phyloP scores from a whole-genome alignment of 1,139 yeast genomes.

The Magnusiomyces sp. region DNA sequence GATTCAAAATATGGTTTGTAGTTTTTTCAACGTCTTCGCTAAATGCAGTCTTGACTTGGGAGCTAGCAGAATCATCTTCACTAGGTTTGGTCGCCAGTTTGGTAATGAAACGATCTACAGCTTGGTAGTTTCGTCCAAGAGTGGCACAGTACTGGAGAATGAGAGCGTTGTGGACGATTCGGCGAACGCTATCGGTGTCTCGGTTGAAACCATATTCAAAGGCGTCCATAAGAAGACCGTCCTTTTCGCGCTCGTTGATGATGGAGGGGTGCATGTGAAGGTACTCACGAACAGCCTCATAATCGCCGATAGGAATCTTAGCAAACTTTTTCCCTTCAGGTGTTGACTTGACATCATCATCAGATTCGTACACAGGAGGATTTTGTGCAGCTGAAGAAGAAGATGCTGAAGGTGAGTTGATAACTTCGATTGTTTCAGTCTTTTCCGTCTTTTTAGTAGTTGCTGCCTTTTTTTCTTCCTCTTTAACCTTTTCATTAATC shows the following conservation, averaged over 20 bases:
- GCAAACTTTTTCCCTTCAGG: slow-evolving; percentile 65
- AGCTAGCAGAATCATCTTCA: too few relatives aligned
- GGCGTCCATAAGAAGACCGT: slow-evolving; percentile 86
- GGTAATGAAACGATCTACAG: slow-evolving; percentile 56
- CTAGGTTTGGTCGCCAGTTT: slow-evolving; percentile 28
- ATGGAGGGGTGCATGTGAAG: slow-evolving; percentile 57
- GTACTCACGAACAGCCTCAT: slow-evolving; percentile 43
- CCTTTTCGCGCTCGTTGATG: slow-evolving; percentile 77
- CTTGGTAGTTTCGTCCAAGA: slow-evolving; percentile 51
- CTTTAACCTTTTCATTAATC: slow-evolving; percentile 47
- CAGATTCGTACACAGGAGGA: slow-evolving; percentile 14
- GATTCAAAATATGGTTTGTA: slow-evolving; percentile 56
- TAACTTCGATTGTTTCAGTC: slow-evolving; percentile 32
- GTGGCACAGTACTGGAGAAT: slow-evolving; percentile 70
- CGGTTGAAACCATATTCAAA: slow-evolving; percentile 72
- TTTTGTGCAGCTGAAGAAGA: slow-evolving; percentile 10
- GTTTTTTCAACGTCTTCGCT: slow-evolving; percentile 66
- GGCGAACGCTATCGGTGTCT: slow-evolving; percentile 46
- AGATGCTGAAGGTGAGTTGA: slow-evolving; percentile 24
- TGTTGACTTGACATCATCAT: slow-evolving; percentile 41
- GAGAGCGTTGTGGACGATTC: slow-evolving; percentile 70
- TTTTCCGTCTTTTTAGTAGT: slow-evolving; percentile 9
- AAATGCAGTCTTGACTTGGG: slow-evolving; percentile 58
- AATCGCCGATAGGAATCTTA: slow-evolving; percentile 43
- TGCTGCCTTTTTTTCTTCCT: slow-evolving; percentile 15